Evolutionary conservation across 2,329 filamentous ascomycete species (phyloP), one percentile per base, ranked within the genome.

Genomic region (Colletotrichum zoysiae): DNA sequence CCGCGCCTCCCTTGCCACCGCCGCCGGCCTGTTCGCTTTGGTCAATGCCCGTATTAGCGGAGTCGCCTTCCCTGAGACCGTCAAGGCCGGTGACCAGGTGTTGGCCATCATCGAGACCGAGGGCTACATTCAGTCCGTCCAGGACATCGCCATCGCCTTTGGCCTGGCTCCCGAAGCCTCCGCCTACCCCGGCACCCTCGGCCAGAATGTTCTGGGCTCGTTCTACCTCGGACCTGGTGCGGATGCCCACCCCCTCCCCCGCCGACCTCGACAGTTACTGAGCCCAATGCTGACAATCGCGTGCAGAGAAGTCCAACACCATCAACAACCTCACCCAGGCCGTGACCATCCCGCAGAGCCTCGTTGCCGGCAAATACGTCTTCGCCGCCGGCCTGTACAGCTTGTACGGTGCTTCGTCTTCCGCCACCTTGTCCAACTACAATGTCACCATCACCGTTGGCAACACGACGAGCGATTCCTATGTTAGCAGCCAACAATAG

Each of bases 71-170:
- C 85, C 85, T 1, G 67, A 78, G 11, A 83, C 79, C 50, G 80
- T 86, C 73, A 77, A 76, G 44, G 80, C 83, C 5, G 82, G 82
- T 71, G 74, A 77, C 42, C 44, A 70, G 38, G 75, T 78, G 55
- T 75, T 78, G 40, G 78, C 82, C 75, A 78, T 79, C 26, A 79
- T 87, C 73, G 57, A 79, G 53, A 82, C 80, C 55, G 77, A 81
- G 59, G 80, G 81, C 78, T 86, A 85, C 78, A 83, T 84, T 76
- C 84, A 86, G 76, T 66, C 78, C 63, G 81, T 85, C 40, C 76
- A 79, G 74, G 84, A 87, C 73, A 77, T 86, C 3, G 79, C 84
- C 64, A 80, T 86, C 12, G 83, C 81, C 38, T 84, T 84, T 74
- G 85, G 85, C 48, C 81, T 79, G 72, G 61, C 73, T 4, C 59